Evolutionary conservation across 1,139 yeast species (phyloP).

Genomic region (Blastobotrys capitulatus): DNA sequence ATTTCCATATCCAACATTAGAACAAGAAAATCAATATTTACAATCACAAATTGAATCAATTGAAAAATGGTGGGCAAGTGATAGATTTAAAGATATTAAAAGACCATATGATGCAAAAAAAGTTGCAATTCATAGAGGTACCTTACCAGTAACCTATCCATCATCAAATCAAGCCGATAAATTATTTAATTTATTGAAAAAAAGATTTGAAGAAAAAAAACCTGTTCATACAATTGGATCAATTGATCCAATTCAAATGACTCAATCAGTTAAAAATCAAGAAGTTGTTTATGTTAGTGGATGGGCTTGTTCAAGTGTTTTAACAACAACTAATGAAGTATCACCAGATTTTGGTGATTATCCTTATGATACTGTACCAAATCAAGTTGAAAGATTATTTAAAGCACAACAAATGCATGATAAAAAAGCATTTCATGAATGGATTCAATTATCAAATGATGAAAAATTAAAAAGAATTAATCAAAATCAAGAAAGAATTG

Average conservation of each 20-base stretch:
- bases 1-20: constrained; percentile 35
- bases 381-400: constrained; percentile 55
- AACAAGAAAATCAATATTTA: constrained; percentile 33
- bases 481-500: constrained; percentile 35
- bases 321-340: constrained; percentile 54
- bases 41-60: constrained; percentile 33
- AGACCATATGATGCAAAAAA: constrained; percentile 51
- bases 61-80: constrained; percentile 48
- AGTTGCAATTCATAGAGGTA: constrained; percentile 51
- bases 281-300: constrained; percentile 59
- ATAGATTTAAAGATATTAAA: constrained; percentile 44
- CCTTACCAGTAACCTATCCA: constrained; percentile 42
- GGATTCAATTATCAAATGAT: constrained; percentile 33
- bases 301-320: constrained; percentile 52
- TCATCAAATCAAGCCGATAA: constrained; percentile 54
- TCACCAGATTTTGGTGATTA: constrained; percentile 60
- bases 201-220: constrained; percentile 38
- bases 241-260: constrained; percentile 57
- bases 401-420: constrained; percentile 57
- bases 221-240: constrained; percentile 59
- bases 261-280: constrained; percentile 50
- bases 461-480: constrained; percentile 25
- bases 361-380: constrained; percentile 63
- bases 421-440: constrained; percentile 45
- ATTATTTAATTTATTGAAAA: constrained; percentile 41